Base-by-base conservation (phyloP, 2,329 filamentous ascomycete species). In the Colletotrichum cereale region DNA sequence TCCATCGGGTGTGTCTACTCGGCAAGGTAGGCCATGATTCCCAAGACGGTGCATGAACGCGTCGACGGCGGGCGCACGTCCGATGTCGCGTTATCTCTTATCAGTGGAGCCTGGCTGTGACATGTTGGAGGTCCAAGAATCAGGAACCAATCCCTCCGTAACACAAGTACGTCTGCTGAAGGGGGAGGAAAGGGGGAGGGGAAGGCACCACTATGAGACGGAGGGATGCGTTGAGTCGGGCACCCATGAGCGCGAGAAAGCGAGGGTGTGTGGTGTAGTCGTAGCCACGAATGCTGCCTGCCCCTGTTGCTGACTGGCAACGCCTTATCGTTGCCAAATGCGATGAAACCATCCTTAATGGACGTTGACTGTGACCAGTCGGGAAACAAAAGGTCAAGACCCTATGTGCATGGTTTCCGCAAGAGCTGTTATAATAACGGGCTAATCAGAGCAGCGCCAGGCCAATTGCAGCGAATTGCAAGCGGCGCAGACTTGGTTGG, bases 71-170 rank as follows among this genome's bases (percentile, higher is more conserved):
- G 65, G 50, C 65, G 65, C 64, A 68, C 44, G 34, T 36, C 64
- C 68, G 68, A 68, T 71, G 53, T 63, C 68, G 64, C 68, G 36
- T 71, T 71, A 68, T 71, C 68, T 71, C 68, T 71, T 71, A 71
- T 71, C 68, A 63, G 57, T 42, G 64, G 58, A 53, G 58, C n/a
- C 55, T 16, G 24, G 29, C 42, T 44, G 60, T 36, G 47, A 47
- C 60, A 40, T 40, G 34, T 42, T 5, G 47, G 47, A 62, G 24
- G 62, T 42, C 47, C 62, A 55, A 60, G 53, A 48, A 48, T 62
- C 64, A 71, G 67, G 67, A 67, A 67, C 67, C 63, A 67, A 52
- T 50, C 67, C 67, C 67, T 67, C 67, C 67, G 64, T 71, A 34
- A 38, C 36, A 57, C 24, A 34, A 34, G 26, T n/a, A 57, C 24